Conservation (phyloP, 2,329 filamentous ascomycete species). For the Pseudogymnoascus sp. region DNA sequence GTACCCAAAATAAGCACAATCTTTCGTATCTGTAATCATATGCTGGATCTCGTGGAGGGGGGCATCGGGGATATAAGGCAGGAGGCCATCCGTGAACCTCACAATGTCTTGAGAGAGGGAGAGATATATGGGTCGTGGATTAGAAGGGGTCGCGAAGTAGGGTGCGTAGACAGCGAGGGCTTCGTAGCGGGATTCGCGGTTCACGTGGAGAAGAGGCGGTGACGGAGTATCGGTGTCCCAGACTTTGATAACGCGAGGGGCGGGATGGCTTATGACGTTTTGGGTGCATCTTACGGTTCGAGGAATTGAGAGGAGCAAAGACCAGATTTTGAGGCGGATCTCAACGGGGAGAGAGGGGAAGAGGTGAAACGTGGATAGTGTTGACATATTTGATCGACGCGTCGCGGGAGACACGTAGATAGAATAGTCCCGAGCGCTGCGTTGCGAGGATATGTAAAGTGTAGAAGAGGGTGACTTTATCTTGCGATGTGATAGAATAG, state of each 20-base stretch:
- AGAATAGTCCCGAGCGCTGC: background rate
- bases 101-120: slow-evolving; percentile 18
- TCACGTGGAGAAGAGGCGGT: slow-evolving; percentile 11
- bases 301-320: slow-evolving; percentile 12
- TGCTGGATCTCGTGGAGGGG: slow-evolving; percentile 15
- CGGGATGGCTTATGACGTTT: background rate
- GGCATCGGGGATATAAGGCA: slow-evolving; percentile 15
- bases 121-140: slow-evolving; percentile 17
- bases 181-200: slow-evolving; percentile 13
- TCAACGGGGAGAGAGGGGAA: slow-evolving; percentile 23
- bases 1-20: slow-evolving; percentile 22
- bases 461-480: background rate
- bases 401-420: background rate
- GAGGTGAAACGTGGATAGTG: slow-evolving; percentile 18
- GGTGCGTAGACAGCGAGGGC: slow-evolving; percentile 14
- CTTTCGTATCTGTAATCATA: slow-evolving; percentile 18
- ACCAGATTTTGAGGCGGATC: slow-evolving; percentile 24
- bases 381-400: background rate
- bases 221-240: background rate
- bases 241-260: slow-evolving; percentile 4
- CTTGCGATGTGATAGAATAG: background rate
- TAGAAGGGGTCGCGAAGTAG: slow-evolving; percentile 14
- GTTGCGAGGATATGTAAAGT: background rate
- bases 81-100: slow-evolving; percentile 14
- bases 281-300: slow-evolving; percentile 18